Base-by-base conservation (phyloP, 305 asterid species). In the Rubia balearica region DNA sequence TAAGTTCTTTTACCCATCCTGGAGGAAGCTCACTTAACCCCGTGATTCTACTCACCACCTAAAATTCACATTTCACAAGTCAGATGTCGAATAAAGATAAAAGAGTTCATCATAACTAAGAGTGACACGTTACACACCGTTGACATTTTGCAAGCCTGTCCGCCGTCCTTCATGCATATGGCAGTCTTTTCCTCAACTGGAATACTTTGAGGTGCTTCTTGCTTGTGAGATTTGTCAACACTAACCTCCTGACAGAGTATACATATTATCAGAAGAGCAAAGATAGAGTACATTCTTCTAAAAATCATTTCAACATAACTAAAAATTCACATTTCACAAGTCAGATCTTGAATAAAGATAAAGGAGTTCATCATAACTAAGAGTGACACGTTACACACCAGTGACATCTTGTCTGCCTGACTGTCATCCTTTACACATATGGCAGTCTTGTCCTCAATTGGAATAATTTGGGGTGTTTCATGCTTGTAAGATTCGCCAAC, bases 1-100 rank as follows among this genome's bases (percentile, higher is more conserved):
- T 80, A 79, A 79, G 48, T 82, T 85, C 93, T 76, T 76, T 85
- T 46, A 77, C 83, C 97, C 97, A 91, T 71, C 95, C 96, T 65
- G 85, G 74, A 21, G 83, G 79, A 43, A 79, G 56, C 45, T 67
- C 83, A 57, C 72, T 79, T 69, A 13, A 41, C 21, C 69, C 61
- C 42, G 46, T 56, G 45, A 71, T 73, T 79, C 75, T 79, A 73
- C 49, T 49, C 55, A 77, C 75, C 77, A 74, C 86, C 96, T 89
- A 77, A 67, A 77, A 30, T 73, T 73, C 69, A 77, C 27, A 56
- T 49, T 55, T 49, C 69, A 46, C 69, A 65, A 66, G n/a, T 82
- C 73, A 79, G 82, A 69, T 36, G 46, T 68, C 42, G 19, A 72
- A 24, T 45, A 24, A 72, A 38, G 71, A 63, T 65, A 41, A 78